phyloP scores from a whole-genome alignment of 805 yeast species.

The Wickerhamomyces mucosus region DNA sequence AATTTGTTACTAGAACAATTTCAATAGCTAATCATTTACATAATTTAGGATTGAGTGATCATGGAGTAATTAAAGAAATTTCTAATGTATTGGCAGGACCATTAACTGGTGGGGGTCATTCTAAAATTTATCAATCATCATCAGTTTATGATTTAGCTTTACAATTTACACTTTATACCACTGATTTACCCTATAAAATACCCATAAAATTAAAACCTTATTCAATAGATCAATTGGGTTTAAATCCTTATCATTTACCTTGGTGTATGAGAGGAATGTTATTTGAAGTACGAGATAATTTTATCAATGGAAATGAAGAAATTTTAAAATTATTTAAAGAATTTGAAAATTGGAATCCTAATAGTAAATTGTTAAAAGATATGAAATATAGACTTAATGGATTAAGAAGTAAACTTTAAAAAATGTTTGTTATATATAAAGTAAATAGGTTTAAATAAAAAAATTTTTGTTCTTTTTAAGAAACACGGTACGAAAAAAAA shows the following conservation, averaged over 20 bases:
- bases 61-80: slow-evolving; percentile 77
- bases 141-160: slow-evolving; percentile 78
- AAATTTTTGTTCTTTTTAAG: too few species aligned
- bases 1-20: slow-evolving; percentile 66
- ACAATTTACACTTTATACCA: slow-evolving; percentile 66
- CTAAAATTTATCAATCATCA: slow-evolving; percentile 76
- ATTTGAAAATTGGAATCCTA: slow-evolving; percentile 85
- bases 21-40: slow-evolving; percentile 64
- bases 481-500: too few species aligned
- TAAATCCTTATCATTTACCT: slow-evolving; percentile 80
- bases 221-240: slow-evolving; percentile 54
- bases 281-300: slow-evolving; percentile 46
- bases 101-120: slow-evolving; percentile 92
- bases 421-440: too few species aligned
- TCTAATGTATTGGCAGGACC: slow-evolving; percentile 80
- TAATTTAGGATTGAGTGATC: slow-evolving; percentile 75
- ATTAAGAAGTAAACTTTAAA: slow-evolving; percentile 22
- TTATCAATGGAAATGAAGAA: slow-evolving; percentile 43
- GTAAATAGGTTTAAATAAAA: too few species aligned
- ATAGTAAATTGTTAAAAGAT: slow-evolving; percentile 70
- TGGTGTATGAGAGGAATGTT: slow-evolving; percentile 87
- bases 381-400: slow-evolving; percentile 72
- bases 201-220: slow-evolving; percentile 33
- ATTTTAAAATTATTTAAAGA: slow-evolving; percentile 52
- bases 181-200: slow-evolving; percentile 38